Evolutionary conservation across 331 rosid genomes (phyloP), one percentile per base, ranked within the genome.

Genomic region (Pyracantha coccinea): DNA sequence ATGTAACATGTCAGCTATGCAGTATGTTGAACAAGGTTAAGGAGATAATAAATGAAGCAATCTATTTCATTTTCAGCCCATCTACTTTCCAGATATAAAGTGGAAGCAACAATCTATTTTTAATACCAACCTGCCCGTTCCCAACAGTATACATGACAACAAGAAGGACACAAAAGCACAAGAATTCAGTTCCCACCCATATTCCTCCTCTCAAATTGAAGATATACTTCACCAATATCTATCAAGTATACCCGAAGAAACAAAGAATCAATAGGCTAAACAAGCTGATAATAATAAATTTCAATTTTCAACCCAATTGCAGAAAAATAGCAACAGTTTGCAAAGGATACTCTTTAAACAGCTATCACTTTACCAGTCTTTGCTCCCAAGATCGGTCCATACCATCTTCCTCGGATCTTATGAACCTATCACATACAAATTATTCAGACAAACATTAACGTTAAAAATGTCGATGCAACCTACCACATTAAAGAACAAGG

Each of bases 291-390:
- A 23, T 23, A 25, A 27, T 15, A 62, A 27, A 16, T 62, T 62
- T 62, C 67, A 61, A 25, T 61, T 11, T 59, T 29, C 4, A 70
- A 33, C 55, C 7, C 20, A 71, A 35, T 53, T 31, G n/a, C 11
- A 53, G 17, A 45, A 24, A 29, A 24, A 19, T 24, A 79, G 78
- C 52, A 76, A 41, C 58, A 52, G 33, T 62, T 71, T 66, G 60
- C 62, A 73, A 83, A 91, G 96, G 98, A 91, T 93, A 93, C 98
- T 93, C 98, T 82, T 93, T 91, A 78, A 91, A 93, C 83, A 91
- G 96, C 85, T 93, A 93, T 62, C 92, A 91, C 87, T 89, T 93
- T 79, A 93, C 98, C 79, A 93, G 90, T 92, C 92, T 88, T 85
- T 91, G 98, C 81, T 88, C 98, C 98, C 98, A 88, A 45, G 98